Evolutionary conservation across 1,284 basidiomycete genomes (phyloP).

Genomic region (Gomphus bonarii): DNA sequence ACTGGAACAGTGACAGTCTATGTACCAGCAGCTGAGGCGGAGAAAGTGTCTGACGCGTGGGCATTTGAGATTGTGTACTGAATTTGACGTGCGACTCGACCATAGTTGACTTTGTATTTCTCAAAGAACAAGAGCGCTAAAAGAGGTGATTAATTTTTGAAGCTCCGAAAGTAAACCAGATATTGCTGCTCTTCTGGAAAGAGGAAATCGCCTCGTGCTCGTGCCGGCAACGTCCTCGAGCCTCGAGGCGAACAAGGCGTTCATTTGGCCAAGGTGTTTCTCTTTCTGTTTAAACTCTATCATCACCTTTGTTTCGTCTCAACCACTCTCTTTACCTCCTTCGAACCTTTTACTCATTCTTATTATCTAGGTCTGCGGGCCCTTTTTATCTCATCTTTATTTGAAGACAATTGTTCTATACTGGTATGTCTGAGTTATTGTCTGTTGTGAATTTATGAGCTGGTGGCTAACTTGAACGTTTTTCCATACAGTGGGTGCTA

Average conservation of each 20-base stretch:
- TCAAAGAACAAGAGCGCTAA: no score
- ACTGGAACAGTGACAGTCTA: conserved; percentile 17
- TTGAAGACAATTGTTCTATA: not conserved
- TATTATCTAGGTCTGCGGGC: not conserved
- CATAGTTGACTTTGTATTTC: no score
- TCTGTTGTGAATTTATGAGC: not conserved
- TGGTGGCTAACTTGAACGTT: not conserved
- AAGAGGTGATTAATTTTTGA: not conserved
- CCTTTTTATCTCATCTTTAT: not conserved
- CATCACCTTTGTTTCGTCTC: not conserved
- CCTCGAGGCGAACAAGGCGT: conserved; percentile 1
- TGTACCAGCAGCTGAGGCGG: conserved; percentile 21
- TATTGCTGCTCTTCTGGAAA: not conserved
- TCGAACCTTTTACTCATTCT: not conserved
- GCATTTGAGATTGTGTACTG: conserved; percentile 31
- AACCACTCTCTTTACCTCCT: not conserved
- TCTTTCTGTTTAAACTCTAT: not conserved
- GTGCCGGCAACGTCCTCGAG: conserved; percentile 1
- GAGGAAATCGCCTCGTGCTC: not conserved
- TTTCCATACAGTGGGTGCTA: not conserved
- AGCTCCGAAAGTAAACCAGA: not conserved
- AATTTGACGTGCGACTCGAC: not conserved
- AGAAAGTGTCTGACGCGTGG: conserved; percentile 31
- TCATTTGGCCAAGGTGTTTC: not conserved
- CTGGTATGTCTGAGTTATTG: not conserved